Base-by-base conservation (phyloP, 768 basidiomycete species). In the Phlebiopsis flavidoalba region DNA sequence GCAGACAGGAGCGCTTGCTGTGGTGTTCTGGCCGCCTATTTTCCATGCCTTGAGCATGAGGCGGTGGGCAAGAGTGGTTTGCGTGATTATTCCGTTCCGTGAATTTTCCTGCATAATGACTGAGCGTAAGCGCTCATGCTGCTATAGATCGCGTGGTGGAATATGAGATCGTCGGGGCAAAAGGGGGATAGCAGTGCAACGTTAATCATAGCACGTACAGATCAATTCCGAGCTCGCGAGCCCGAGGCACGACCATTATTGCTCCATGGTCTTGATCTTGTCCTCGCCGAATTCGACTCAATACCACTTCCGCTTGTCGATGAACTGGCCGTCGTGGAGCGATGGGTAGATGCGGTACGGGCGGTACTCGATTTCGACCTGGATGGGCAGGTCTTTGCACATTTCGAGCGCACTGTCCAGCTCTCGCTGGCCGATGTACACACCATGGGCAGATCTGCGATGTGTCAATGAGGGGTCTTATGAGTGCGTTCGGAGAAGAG, bases 41-140 rank as follows among this genome's bases (percentile, higher is more conserved):
- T 78, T 72, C 70, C 78, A 87, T 1, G 90, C 89, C 68, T 89
- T 88, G 58, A 82, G 81, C 33, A 86, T 77, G 26, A 94, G 76
- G 11, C 91, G 82, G 70, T 93, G 91, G 8, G 87, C 87, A 19
- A 78, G 75, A 40, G 79, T 84, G n/a, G 90, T 88, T 66, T 84
- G 83, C 57, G 81, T 78, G 63, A 92, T 77, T 14, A 77, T 76
- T 19, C 89, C 89, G 15, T 76, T n/a, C 77, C 66, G 84, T 84
- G 4, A 46, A 60, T 64, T 77, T 75, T n/a, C 56, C 88, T 90
- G 66, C 26, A 40, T 14, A 31, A 51, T 5, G 45, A 35, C 33
- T 19, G 54, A 7, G 21, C 10, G 46, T 60, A 35, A 36, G 49
- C 37, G 58, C 47, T 57, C 33, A 36, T 36, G 14, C 54, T 40